Base-by-base conservation (phyloP, 1,284 basidiomycete species). In the Puccinia triticina region DNA sequence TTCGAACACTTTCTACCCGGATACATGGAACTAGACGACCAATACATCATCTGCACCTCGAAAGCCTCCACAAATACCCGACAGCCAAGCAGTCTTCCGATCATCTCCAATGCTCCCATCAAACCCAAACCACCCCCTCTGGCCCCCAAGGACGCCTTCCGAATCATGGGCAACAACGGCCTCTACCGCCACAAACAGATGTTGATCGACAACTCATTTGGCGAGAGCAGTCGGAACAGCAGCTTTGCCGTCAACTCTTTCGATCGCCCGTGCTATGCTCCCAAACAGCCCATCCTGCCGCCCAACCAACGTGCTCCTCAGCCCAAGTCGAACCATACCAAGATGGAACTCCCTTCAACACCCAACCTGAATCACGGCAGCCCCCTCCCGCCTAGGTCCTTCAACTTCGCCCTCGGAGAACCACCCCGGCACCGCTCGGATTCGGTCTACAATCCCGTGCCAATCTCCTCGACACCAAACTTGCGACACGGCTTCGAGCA, bases 381-480 rank as follows among this genome's bases (percentile, higher is more conserved):
- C 43, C 69, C 26, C 29, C 32, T 81, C 16, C 67, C 46, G 14
- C 43, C 43, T 23, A 72, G 67, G 10, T 71, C 40, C 5, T 71
- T 79, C 40, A 71, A 79, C 53, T 79, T 69, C 29, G 50, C 59
- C 37, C 16, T 37, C 48, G n/a, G 43, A 21, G 43, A 61, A 76
- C 57, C 74, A 12, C 71, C 43, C 18, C 71, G n/a, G 29, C 23
- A 46, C 23, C 53, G 29, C 18, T n/a, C 59, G 5, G 21, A 40
- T 32, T 75, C 72, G 11, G 48, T 37, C n/a, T 55, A 50, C 40
- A 67, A 80, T 32, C 71, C 77, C 23, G 26, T 71, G 12, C 79
- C 79, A 1, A 73, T 81, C 71, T 81, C 79, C 16, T 81, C 79
- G 34, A 81, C 79, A 32, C 79, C 79, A 11, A 81, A 81, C 34